Evolutionary conservation across 176 grass and related monocot species (phyloP).

Genomic region (Areca catechu): DNA sequence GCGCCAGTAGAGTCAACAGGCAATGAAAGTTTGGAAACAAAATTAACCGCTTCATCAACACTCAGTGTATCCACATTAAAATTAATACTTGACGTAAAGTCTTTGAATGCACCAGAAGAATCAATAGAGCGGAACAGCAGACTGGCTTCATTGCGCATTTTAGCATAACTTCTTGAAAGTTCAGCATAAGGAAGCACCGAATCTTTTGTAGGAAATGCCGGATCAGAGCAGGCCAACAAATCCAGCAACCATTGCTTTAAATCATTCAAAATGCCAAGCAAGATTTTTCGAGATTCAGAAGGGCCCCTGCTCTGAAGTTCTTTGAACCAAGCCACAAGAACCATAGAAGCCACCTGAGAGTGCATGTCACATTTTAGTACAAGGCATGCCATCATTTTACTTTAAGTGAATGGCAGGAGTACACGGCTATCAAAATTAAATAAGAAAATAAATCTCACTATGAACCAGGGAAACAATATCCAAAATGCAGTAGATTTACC

Average conservation of each 20-base stretch:
- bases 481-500: constrained; percentile 22
- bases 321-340: constrained; percentile 92
- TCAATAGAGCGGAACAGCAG: constrained; percentile 46
- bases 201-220: constrained; percentile 86
- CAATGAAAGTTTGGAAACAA: constrained; percentile 59
- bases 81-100: constrained; percentile 41
- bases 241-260: constrained; percentile 76
- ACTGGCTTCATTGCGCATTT: constrained; percentile 80
- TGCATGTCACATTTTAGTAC: constrained; percentile 6
- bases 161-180: constrained; percentile 82
- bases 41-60: constrained; percentile 74
- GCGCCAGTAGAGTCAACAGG: constrained; percentile 30
- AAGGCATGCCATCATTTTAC: no score
- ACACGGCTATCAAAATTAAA: not conserved
- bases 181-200: constrained; percentile 70
- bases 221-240: constrained; percentile 76
- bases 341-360: constrained; percentile 68
- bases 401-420: not conserved
- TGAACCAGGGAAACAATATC: no score
- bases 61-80: constrained; percentile 40
- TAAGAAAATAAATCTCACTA: not conserved
- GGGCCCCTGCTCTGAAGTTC: constrained; percentile 60
- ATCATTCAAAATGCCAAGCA: constrained; percentile 51
- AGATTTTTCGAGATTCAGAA: constrained; percentile 19
- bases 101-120: constrained; percentile 51